These are phyloP conservation scores for Clavaria fumosa DNA, from an alignment of 768 basidiomycete species.

Conservation along the genomic window DNA sequence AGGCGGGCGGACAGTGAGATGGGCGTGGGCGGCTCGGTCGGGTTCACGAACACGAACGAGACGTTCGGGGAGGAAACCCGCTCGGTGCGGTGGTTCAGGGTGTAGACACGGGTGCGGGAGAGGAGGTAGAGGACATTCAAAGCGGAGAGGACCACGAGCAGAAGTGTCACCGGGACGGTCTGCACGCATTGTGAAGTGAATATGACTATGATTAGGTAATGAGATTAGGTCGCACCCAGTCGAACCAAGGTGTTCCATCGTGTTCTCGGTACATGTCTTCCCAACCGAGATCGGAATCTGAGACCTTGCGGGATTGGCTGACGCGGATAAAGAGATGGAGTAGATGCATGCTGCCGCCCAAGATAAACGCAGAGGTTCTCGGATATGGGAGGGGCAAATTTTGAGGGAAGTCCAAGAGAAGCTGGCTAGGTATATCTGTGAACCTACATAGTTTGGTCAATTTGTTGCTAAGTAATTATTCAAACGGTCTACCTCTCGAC, in stretches of 20 bases:
- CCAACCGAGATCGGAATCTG: constrained; percentile 61
- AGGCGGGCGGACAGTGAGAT: constrained; percentile 33
- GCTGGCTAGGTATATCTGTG: too few relatives aligned
- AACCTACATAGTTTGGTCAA: too few relatives aligned
- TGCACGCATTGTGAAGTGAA: constrained; percentile 14
- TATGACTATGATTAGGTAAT: constrained; percentile 4
- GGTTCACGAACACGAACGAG: constrained; percentile 42
- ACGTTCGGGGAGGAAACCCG: constrained; percentile 59
- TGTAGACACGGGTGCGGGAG: constrained; percentile 53
- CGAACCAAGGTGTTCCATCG: constrained; percentile 52
- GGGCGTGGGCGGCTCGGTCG: constrained; percentile 29
- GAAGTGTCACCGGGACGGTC: constrained; percentile 49
- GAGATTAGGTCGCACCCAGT: constrained; percentile 49
- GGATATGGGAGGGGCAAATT: constrained; percentile 61
- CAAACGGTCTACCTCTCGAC: too few relatives aligned
- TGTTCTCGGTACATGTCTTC: constrained; percentile 63
- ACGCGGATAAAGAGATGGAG: constrained; percentile 53
- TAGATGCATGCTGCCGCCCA: constrained; percentile 52
- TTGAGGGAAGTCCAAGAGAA: too few relatives aligned
- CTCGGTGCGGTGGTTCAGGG: constrained; percentile 45
- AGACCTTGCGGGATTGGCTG: constrained; percentile 35
- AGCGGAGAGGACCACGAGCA: constrained; percentile 38
- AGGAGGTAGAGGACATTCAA: constrained; percentile 54
- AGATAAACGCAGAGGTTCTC: constrained; percentile 46
- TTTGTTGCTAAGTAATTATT: too few relatives aligned